Base-by-base conservation (phyloP, 2,329 filamentous ascomycete species). In the Diaporthe eres region DNA sequence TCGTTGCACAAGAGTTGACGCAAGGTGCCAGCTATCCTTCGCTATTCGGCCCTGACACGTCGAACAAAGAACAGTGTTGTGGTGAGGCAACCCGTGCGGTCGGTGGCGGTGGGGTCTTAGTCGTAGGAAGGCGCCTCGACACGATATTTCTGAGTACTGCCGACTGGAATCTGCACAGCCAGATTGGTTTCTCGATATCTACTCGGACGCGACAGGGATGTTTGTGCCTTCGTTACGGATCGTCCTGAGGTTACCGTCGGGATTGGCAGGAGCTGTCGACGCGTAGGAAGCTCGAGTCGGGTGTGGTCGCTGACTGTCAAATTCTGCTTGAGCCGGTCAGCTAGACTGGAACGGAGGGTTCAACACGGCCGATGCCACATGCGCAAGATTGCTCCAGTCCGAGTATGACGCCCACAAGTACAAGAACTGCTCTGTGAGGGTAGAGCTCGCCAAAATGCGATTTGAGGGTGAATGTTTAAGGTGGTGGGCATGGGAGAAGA, bases 311-410 rank as follows among this genome's bases (percentile, higher is more conserved):
- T 53, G 47, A 37, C 71, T 65, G 71, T 73, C 58, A 73, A 73
- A 73, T 55, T 73, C 71, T 73, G 71, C 71, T 73, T 17, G 58
- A 55, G 71, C 34, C 28, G 58, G 58, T 73, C 39, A 73, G 71
- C 71, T 55, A 55, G 10, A 55, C 47, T 73, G 47, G 49, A 55
- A 37, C 65, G 34, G 42, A 55, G 47, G 22, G 34, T n/a, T 57
- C 42, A 28, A 61, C 47, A n/a, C 44, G 22, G 53, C 12, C 34
- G 65, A 28, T 65, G 37, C 15, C 34, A 44, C 55, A 55, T 65
- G 58, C 25, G 19, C 58, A 34, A 44, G 25, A 19, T 42, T 63
- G 58, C 37, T 10, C 17, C 44, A 42, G 34, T 3, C 7, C 22
- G 25, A 39, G 15, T 37, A 34, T 19, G 34, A 42, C 22, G 47